Conservation (phyloP, 2,329 filamentous ascomycete species). For the Botrytis galanthina region DNA sequence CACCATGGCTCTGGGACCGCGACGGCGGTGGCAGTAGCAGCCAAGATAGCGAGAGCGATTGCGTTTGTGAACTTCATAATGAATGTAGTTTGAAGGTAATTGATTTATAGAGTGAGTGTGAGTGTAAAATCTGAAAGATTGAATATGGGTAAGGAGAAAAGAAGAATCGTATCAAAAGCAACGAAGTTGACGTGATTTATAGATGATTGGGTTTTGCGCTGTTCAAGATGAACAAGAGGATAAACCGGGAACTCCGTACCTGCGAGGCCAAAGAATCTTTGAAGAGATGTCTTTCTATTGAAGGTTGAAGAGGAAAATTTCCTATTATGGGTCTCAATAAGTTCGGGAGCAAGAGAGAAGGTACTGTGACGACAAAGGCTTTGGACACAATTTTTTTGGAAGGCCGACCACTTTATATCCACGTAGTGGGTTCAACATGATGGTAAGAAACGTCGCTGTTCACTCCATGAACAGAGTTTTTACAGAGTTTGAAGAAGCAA, state of each 20-base stretch:
- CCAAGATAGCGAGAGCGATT: conserved; percentile 18
- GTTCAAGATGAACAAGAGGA: neutral
- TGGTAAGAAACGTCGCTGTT: too few relatives aligned
- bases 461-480: neutral
- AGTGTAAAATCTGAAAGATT: neutral
- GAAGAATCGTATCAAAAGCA: neutral
- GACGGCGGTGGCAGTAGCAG: conserved; percentile 15
- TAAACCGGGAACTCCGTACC: neutral
- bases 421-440: neutral
- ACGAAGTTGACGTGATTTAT: conserved; percentile 11
- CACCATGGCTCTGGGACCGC: conserved; percentile 21
- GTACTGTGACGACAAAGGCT: neutral
- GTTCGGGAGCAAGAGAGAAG: neutral
- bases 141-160: conserved; percentile 10
- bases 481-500: neutral
- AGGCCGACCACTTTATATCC: neutral
- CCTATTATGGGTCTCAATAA: conserved; percentile 9
- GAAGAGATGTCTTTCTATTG: neutral
- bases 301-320: neutral
- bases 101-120: neutral
- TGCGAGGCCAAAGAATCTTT: neutral
- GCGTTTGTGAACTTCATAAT: conserved; percentile 23
- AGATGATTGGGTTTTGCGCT: neutral
- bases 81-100: conserved; percentile 14
- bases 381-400: neutral